Base-by-base conservation (phyloP, 1,139 yeast species). In the Zhuliangozyma blackwelliae region DNA sequence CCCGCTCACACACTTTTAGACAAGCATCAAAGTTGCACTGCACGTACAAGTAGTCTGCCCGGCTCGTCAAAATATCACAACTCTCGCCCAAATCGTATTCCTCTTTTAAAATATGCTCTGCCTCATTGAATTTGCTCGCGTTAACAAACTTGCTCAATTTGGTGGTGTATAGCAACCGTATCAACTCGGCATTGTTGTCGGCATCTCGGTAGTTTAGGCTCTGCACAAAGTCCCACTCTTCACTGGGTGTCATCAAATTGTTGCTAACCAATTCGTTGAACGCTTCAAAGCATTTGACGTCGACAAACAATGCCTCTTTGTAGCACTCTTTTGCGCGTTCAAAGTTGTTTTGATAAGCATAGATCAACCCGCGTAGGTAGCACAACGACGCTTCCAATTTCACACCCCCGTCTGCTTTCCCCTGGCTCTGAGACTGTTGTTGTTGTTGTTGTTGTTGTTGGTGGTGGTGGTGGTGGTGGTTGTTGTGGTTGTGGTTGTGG, bases 221-320 rank as follows among this genome's bases (percentile, higher is more conserved):
- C 9, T 75, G 64, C 9, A 90, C 59, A 36, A 94, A 74, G 29
- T 82, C 88, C 94, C 96, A 85, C 59, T 92, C 92, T 52, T 92
- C 97, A 19, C 69, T 63, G 0, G 97, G 95, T 0, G 95, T 77
- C 65, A 94, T 66, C 45, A 90, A 70, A 52, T 82, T 82, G 49
- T 86, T 85, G 28, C 75, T 65, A 3, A 87, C 74, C 35, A 94
- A 68, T 53, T 85, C 92, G 50, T 86, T 79, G 56, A 88, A 88
- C 0, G 98, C 97, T 49, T 94, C 98, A 57, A 72, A 92, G 58
- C 97, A 92, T 55, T 89, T 88, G 9, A 86, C 90, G 58, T 94
- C 98, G 1, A 86, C 88, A 46, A 77, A 50, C 1, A 90, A 79
- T 0, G 98, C 97, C 53, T 89, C 96, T 51, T 81, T 80, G 54